phyloP scores from a whole-genome alignment of 2,329 filamentous ascomycete genomes.

The Cytospora piceae region DNA sequence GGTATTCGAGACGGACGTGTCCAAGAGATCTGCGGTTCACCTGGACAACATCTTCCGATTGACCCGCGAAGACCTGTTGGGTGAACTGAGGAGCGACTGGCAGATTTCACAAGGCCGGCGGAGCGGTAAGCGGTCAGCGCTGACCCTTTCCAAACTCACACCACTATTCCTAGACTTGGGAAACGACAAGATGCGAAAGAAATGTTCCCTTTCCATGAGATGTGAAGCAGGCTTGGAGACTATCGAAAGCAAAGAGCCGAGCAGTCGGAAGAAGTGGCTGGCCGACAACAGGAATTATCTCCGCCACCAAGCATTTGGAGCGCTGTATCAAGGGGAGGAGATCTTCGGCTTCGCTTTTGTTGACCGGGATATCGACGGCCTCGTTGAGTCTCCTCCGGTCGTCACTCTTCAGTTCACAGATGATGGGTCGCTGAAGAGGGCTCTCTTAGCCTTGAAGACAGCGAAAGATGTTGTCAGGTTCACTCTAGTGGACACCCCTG shows the following conservation, averaged over 20 bases:
- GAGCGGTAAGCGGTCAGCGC: conserved; percentile 44
- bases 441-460: conserved; percentile 49
- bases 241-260: conserved; percentile 38
- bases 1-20: conserved; percentile 44
- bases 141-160: conserved; percentile 45
- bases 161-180: conserved; percentile 45
- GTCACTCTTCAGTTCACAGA: conserved; percentile 58
- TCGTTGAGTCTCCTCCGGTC: conserved; percentile 49
- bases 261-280: conserved; percentile 50
- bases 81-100: conserved; percentile 65
- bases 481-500: conserved; percentile 63
- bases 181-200: conserved; percentile 36
- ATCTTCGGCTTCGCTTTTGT: conserved; percentile 65
- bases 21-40: conserved; percentile 52
- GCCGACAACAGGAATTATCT: conserved; percentile 53
- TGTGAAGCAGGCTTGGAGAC: conserved; percentile 49
- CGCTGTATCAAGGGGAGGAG: conserved; percentile 53
- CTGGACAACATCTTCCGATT: conserved; percentile 75
- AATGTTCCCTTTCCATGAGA: conserved; percentile 47
- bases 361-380: conserved; percentile 52
- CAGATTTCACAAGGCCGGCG: conserved; percentile 54
- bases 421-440: conserved; percentile 47
- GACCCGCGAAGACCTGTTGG: conserved; percentile 71
- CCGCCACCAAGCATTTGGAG: conserved; percentile 64
- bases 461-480: conserved; percentile 48